Evolutionary conservation across 495 filamentous ascomycete genomes (phyloP).

Genomic region (Sordaria brevicollis): DNA sequence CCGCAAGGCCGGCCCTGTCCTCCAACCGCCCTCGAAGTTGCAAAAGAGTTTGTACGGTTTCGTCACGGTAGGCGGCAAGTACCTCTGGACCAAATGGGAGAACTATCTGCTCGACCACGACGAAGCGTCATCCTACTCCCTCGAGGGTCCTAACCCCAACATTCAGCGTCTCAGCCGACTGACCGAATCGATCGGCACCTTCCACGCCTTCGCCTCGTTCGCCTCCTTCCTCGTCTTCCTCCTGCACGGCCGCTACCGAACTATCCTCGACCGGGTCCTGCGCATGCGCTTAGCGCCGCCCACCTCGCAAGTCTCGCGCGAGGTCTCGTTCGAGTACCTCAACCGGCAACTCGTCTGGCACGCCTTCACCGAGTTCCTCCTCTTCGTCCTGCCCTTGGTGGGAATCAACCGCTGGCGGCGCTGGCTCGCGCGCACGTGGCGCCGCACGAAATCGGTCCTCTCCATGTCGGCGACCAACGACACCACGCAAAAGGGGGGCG

Average conservation of each 20-base stretch:
- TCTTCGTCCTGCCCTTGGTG: constrained; percentile 89
- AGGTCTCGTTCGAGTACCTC: constrained; percentile 95
- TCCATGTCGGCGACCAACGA: constrained; percentile 25
- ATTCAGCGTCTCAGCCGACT: constrained; percentile 54
- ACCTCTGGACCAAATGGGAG: constrained; percentile 86
- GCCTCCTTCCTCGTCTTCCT: constrained; percentile 83
- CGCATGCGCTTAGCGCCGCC: constrained; percentile 78
- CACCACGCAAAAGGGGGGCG: constrained; percentile 51
- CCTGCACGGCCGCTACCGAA: constrained; percentile 81
- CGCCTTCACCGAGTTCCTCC: constrained; percentile 93
- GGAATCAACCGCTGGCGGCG: constrained; percentile 87
- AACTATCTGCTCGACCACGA: constrained; percentile 69
- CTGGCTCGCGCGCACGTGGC: constrained; percentile 77
- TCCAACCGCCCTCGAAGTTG: constrained; percentile 52
- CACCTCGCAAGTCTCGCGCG: constrained; percentile 68
- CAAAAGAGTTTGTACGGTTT: constrained; percentile 82
- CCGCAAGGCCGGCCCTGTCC: constrained; percentile 49
- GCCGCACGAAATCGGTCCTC: constrained; percentile 58
- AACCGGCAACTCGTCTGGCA: constrained; percentile 98
- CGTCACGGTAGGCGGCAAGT: constrained; percentile 77
- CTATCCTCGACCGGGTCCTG: constrained; percentile 76
- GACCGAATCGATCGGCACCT: constrained; percentile 55
- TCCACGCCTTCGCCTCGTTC: constrained; percentile 71
- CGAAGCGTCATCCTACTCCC: constrained; percentile 34
- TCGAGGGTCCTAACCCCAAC: constrained; percentile 43